These are phyloP conservation scores for Eucalyptus sp. DNA, from an alignment of 345 rosid genomes.

Conservation along the genomic window DNA sequence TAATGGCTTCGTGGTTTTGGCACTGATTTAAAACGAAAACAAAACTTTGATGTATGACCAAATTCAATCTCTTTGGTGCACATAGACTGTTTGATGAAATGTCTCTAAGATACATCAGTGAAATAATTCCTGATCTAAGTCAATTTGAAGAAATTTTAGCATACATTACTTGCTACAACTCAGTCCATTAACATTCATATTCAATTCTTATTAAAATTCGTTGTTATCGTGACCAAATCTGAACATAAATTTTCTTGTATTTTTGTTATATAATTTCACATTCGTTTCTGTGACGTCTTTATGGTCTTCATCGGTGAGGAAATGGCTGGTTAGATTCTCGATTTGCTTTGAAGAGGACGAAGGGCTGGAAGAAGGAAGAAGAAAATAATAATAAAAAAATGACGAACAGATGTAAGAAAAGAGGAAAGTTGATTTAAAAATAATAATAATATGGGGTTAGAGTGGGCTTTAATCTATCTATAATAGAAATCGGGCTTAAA, in stretches of 20 bases:
- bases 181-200: not conserved
- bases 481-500: not conserved
- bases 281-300: not conserved
- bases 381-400: too few relatives aligned
- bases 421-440: too few relatives aligned
- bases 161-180: not conserved
- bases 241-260: too few relatives aligned
- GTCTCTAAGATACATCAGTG: rapidly evolving
- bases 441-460: not conserved
- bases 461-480: not conserved
- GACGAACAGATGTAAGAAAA: too few relatives aligned
- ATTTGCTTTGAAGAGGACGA: rapidly evolving
- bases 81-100: not conserved
- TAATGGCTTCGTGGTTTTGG: too few relatives aligned
- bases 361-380: too few relatives aligned
- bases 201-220: not conserved
- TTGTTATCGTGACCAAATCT: not conserved
- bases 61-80: not conserved
- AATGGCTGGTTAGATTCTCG: not conserved
- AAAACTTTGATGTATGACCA: not conserved
- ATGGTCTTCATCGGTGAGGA: not conserved
- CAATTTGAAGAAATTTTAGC: not conserved
- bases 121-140: not conserved
- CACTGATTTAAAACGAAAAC: not conserved
- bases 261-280: not conserved